These are phyloP conservation scores for Trichosporon sp. DNA, from an alignment of 1,284 basidiomycete species.

Conservation along the genomic window DNA sequence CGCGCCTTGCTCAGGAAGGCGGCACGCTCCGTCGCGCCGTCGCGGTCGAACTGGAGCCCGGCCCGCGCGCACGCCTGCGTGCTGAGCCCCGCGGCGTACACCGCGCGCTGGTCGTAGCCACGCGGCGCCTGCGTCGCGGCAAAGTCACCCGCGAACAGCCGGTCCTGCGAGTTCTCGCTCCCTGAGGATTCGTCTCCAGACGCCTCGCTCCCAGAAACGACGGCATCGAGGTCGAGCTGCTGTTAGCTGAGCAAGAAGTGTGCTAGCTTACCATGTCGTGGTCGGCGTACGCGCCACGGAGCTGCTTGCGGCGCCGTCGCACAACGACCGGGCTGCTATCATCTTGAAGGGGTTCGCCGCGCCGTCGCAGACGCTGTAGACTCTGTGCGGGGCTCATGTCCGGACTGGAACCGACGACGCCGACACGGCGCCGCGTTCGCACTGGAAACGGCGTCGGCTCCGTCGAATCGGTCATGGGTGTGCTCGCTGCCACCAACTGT, in stretches of 20 bases:
- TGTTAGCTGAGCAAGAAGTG: background rate
- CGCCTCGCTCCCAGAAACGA: slow-evolving; percentile 32
- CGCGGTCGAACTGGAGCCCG: slow-evolving; percentile 35
- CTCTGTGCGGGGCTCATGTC: slow-evolving; percentile 13
- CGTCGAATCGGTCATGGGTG: background rate
- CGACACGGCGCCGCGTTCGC: background rate
- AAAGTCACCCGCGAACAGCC: slow-evolving; percentile 49
- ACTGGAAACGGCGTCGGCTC: slow-evolving; percentile 13
- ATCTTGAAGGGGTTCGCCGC: background rate
- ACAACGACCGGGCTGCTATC: background rate
- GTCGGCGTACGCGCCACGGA: background rate
- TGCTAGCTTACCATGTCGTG: background rate
- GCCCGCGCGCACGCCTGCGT: slow-evolving; percentile 34
- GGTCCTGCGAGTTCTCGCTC: slow-evolving; percentile 46
- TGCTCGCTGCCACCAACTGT: background rate
- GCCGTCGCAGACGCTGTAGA: slow-evolving; percentile 13
- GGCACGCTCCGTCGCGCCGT: background rate
- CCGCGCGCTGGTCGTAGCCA: slow-evolving; percentile 49
- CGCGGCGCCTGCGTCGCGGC: slow-evolving; percentile 51
- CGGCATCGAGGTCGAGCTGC: slow-evolving; percentile 40
- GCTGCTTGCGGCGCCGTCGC: background rate
- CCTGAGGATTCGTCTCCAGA: slow-evolving; percentile 40
- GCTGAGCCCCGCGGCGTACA: slow-evolving; percentile 43
- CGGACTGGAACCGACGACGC: background rate
- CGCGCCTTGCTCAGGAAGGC: slow-evolving; percentile 43